Conservation (phyloP, 2,329 filamentous ascomycete genomes). For the Dichotomopilus funicola region DNA sequence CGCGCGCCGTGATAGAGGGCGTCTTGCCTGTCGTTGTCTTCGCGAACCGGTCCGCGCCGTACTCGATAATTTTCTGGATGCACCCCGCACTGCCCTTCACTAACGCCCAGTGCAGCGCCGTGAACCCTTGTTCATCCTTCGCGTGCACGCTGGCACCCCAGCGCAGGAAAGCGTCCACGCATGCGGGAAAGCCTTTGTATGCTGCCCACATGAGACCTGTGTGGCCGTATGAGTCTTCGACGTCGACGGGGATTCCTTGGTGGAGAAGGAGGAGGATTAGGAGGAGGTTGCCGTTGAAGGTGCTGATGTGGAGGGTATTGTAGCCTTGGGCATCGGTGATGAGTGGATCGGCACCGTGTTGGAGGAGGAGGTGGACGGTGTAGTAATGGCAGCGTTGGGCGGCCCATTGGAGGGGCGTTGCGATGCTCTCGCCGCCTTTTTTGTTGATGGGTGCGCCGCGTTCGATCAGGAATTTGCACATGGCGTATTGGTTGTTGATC, state of each 20-base stretch:
- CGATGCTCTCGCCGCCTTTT: slow-evolving; percentile 90
- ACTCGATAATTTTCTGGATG: slow-evolving; percentile 90
- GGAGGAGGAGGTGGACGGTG: slow-evolving; percentile 83
- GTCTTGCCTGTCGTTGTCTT: slow-evolving; percentile 88
- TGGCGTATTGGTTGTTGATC: slow-evolving; percentile 96
- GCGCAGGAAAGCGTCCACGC: slow-evolving; percentile 83
- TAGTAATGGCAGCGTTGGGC: slow-evolving; percentile 96
- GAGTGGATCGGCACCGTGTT: slow-evolving; percentile 86
- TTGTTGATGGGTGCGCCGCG: slow-evolving; percentile 84
- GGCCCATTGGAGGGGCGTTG: slow-evolving; percentile 93
- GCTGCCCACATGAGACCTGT: slow-evolving; percentile 98
- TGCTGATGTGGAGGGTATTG: slow-evolving; percentile 94
- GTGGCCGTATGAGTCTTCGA: slow-evolving; percentile 82
- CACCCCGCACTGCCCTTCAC: slow-evolving; percentile 88
- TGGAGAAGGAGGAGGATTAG: slow-evolving; percentile 84
- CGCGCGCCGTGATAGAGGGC: slow-evolving; percentile 73
- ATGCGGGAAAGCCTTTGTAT: slow-evolving; percentile 91
- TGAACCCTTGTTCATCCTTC: slow-evolving; percentile 86
- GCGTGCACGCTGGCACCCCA: slow-evolving; percentile 95
- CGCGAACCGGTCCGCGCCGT: slow-evolving; percentile 87
- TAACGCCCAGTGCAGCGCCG: slow-evolving; percentile 90
- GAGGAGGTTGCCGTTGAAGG: slow-evolving; percentile 92
- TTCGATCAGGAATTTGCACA: slow-evolving; percentile 90
- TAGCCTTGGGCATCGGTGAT: slow-evolving; percentile 93
- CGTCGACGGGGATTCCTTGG: slow-evolving; percentile 91